Conservation (phyloP, 2,329 filamentous ascomycete genomes). For the Arachnomyces sp. region DNA sequence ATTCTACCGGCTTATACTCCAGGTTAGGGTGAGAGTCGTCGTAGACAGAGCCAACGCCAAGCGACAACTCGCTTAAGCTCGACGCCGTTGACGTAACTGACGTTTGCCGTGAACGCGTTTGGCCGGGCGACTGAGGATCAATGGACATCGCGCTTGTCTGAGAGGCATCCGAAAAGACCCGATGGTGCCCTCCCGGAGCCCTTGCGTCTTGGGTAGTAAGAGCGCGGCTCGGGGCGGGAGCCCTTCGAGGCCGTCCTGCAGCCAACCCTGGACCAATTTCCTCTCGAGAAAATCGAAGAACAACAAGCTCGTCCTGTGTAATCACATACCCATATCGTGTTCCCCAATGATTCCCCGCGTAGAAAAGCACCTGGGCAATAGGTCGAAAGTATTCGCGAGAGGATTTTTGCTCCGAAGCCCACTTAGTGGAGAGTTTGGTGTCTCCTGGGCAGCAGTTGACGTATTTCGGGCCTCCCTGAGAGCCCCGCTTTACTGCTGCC, state of each 20-base stretch:
- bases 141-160: conserved; percentile 2
- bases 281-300: conserved; percentile 3
- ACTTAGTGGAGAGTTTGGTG: conserved; percentile 3
- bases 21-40: background rate
- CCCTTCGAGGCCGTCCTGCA: background rate
- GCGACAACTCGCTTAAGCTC: too few relatives aligned
- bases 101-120: background rate
- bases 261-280: conserved; percentile 1
- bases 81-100: too few relatives aligned
- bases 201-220: too few relatives aligned
- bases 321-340: conserved; percentile 6
- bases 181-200: background rate
- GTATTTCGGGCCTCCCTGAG: background rate
- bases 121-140: background rate
- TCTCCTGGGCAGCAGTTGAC: conserved; percentile 4
- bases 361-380: conserved; percentile 1
- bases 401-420: background rate
- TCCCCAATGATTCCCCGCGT: background rate
- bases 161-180: background rate
- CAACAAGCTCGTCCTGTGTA: conserved; percentile 1
- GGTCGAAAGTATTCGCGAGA: background rate
- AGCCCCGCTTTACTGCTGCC: background rate
- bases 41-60: background rate
- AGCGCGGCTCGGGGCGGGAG: background rate
- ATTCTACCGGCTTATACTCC: conserved; percentile 2